Conservation (phyloP, 306 rosid species). For the Vicia sativa region DNA sequence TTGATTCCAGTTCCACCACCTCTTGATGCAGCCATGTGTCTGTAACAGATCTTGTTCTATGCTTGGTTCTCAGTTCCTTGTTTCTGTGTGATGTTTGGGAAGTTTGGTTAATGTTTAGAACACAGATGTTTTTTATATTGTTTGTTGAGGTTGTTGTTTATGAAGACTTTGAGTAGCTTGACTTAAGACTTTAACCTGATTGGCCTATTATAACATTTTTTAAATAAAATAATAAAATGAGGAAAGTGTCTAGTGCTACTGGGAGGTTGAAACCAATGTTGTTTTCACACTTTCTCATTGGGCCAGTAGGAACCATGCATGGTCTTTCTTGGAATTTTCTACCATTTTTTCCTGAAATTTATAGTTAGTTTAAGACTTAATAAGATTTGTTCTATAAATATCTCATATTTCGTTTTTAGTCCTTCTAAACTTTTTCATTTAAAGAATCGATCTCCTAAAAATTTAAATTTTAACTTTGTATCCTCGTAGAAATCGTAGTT, state of each 20-base stretch:
- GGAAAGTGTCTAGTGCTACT: background rate
- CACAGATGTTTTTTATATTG: background rate
- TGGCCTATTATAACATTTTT: background rate
- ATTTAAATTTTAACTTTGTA: too few species aligned
- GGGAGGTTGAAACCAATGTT: too few species aligned
- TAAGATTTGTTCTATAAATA: too few species aligned
- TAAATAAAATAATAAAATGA: background rate
- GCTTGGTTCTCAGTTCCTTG: background rate
- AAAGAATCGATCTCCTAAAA: too few species aligned
- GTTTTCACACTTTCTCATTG: background rate
- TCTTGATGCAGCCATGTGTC: background rate
- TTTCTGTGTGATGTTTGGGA: background rate
- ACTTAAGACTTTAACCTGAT: background rate
- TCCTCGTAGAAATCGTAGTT: too few species aligned
- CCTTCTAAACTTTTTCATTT: too few species aligned
- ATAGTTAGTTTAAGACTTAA: too few species aligned
- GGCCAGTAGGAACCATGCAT: background rate
- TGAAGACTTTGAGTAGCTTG: background rate
- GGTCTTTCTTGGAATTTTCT: too few species aligned
- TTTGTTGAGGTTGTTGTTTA: background rate
- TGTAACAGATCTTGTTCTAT: background rate
- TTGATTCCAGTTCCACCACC: background rate
- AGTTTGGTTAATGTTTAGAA: background rate
- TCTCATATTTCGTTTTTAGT: too few species aligned
- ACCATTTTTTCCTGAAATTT: too few species aligned